Conservation (phyloP, 352 stramenopile genomes). For the Globisporangium emineosum region DNA sequence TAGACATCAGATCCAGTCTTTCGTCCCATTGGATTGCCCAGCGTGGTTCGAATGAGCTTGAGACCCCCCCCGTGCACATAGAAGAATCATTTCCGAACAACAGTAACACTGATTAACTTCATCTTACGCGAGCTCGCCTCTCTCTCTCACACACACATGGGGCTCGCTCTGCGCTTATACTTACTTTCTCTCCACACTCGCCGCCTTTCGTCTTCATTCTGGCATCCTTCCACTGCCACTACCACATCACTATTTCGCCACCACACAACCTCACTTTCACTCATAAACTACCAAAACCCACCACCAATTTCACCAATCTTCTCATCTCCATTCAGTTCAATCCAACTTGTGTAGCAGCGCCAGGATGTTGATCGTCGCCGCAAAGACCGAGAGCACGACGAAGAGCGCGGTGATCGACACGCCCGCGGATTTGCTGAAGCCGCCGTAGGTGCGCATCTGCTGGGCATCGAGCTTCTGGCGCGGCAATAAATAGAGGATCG, state of each 20-base stretch:
- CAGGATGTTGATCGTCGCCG: conserved; percentile 40
- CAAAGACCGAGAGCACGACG: conserved; percentile 38
- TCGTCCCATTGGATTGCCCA: too few relatives aligned
- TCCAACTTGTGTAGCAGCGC: conserved; percentile 20
- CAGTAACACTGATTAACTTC: not conserved
- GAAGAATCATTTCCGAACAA: not conserved
- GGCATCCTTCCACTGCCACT: not conserved
- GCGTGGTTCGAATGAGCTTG: too few relatives aligned
- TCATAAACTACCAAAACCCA: not conserved
- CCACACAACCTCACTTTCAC: not conserved
- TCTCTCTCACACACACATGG: not conserved
- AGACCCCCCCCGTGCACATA: too few relatives aligned
- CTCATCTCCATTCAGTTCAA: not conserved
- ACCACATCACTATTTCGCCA: not conserved
- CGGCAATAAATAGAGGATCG: conserved; percentile 68
- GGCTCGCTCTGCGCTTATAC: not conserved
- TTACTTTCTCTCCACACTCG: not conserved
- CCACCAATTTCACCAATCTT: not conserved
- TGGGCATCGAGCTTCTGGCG: conserved; percentile 61
- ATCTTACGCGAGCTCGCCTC: not conserved
- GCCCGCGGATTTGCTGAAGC: conserved; percentile 37
- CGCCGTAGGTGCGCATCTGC: conserved; percentile 56
- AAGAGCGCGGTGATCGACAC: conserved; percentile 39
- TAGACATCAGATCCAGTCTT: too few relatives aligned
- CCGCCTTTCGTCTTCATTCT: not conserved